A percentile compares a stretch with the other conserved stretches of the same genome.
Conservation (phyloP, 2,329 filamentous ascomycete species). For the Penicillium olsonii region DNA sequence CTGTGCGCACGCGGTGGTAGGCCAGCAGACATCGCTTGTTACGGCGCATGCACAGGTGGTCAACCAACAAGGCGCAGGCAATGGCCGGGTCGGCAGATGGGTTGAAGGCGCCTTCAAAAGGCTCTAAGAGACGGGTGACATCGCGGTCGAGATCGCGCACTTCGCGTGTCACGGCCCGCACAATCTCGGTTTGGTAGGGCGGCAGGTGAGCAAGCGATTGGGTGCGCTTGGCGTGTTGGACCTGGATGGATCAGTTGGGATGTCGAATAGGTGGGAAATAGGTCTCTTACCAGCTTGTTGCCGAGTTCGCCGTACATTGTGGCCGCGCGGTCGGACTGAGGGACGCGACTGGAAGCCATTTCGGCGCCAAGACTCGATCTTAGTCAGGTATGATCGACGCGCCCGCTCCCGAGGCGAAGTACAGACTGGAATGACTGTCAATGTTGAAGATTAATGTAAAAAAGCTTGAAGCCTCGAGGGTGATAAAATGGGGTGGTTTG, state of each 20-base stretch:
- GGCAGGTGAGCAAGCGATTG: slow-evolving; percentile 84
- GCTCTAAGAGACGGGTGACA: slow-evolving; percentile 74
- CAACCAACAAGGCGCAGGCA: slow-evolving; percentile 85
- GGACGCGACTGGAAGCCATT: slow-evolving; percentile 24
- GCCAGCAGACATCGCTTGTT: slow-evolving; percentile 95
- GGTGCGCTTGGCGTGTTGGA: slow-evolving; percentile 93
- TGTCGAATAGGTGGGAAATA: too few species aligned
- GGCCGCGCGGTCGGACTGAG: slow-evolving; percentile 20
- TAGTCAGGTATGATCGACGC: slow-evolving; percentile 24
- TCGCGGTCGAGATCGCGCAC: slow-evolving; percentile 91
- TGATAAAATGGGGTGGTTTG: too few species aligned
- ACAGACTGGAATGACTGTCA: too few species aligned
- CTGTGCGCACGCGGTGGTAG: slow-evolving; percentile 85
- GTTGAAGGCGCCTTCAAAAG: slow-evolving; percentile 82
- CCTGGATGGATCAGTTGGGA: slow-evolving; percentile 58
- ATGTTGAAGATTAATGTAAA: too few species aligned
- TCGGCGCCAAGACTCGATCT: slow-evolving; percentile 23
- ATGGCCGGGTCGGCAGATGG: slow-evolving; percentile 78
- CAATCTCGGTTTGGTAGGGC: slow-evolving; percentile 87
- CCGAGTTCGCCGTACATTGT: slow-evolving; percentile 85
- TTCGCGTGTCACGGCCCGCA: slow-evolving; percentile 84
- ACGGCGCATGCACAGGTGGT: slow-evolving; percentile 90
- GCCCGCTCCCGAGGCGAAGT: too few species aligned
- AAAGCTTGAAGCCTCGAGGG: too few species aligned
- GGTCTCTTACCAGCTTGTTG: slow-evolving; percentile 70